Conservation (phyloP, 331 rosid species). For the Pyracantha coccinea region DNA sequence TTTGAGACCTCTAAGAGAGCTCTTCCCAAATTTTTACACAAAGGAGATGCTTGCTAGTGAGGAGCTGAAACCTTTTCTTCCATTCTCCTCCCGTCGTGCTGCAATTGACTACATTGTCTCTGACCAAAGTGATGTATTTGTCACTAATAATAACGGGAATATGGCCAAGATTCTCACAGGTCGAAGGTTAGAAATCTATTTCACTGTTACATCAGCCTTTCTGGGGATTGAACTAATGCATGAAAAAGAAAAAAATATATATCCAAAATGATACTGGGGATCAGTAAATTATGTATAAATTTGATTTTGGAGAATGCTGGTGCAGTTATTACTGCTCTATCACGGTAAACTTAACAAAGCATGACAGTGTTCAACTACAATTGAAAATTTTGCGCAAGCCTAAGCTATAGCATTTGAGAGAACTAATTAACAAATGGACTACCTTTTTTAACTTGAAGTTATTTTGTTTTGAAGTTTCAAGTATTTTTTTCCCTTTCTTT, state of each 20-base stretch:
- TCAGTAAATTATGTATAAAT: neutral
- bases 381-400: neutral
- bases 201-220: neutral
- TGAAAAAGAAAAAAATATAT: neutral
- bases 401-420: neutral
- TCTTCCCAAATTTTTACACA: slow-evolving; percentile 85
- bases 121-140: slow-evolving; percentile 91
- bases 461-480: neutral
- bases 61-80: slow-evolving; percentile 82
- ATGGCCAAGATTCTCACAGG: slow-evolving; percentile 99
- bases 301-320: neutral
- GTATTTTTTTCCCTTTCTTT: neutral
- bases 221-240: neutral
- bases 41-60: slow-evolving; percentile 84
- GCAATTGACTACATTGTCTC: slow-evolving; percentile 94
- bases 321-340: neutral
- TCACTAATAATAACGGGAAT: slow-evolving; percentile 91
- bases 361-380: neutral
- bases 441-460: neutral
- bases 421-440: neutral
- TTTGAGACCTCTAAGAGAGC: slow-evolving; percentile 78
- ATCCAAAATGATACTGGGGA: neutral
- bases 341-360: neutral
- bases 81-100: slow-evolving; percentile 92
- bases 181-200: slow-evolving; percentile 53